Evolutionary conservation across 163 green algal genomes (phyloP), one percentile per base, ranked within the genome.

Genomic region (Chlorella variabilis): DNA sequence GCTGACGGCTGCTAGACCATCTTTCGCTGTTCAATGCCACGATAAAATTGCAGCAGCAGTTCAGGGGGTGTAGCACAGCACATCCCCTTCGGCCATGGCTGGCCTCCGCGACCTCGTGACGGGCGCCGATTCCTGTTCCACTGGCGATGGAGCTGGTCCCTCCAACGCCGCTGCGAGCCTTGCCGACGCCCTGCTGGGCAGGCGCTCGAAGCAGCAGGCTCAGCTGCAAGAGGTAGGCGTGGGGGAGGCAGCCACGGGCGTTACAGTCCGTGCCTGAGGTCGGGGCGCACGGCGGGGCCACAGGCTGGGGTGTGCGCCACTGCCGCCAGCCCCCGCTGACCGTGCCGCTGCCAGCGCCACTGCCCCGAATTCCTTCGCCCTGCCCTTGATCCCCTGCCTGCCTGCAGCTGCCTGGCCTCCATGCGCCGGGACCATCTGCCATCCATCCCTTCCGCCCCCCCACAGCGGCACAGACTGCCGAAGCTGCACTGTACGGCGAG

Each of bases 161-260:
- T 94, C 89, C 42, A 98, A 98, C 75, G 94, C 94, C 2, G 69
- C 94, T 20, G 89, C 89, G 11, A 85, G 80, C 34, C 87, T 98
- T 0, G 94, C 94, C 17, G 92, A 98, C 71, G 91, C 88, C 31
- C 81, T 98, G 15, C 87, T 98, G 15, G 93, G 94, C 0, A 77
- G 88, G 1, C 86, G 90, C 0, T 84, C 85, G 36, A 97, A 97
- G 80, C 89, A 91, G 42, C 88, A 94, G 70, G 90, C 95, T 80
- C 89, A 92, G 49, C 83, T 96, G 17, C 85, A 91, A 11, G 93
- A 98, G 86, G 93, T 96, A 34, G 20, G 86, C 38, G 11, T 21
- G 29, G 23, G 18, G 11, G 45, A 25, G 39, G n/a, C n/a, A n/a
- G n/a, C n/a, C n/a, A n/a, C n/a, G n/a, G n/a, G n/a, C n/a, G n/a